phyloP scores from a whole-genome alignment of 1,284 basidiomycete genomes.

The Hymenochaete sp. region DNA sequence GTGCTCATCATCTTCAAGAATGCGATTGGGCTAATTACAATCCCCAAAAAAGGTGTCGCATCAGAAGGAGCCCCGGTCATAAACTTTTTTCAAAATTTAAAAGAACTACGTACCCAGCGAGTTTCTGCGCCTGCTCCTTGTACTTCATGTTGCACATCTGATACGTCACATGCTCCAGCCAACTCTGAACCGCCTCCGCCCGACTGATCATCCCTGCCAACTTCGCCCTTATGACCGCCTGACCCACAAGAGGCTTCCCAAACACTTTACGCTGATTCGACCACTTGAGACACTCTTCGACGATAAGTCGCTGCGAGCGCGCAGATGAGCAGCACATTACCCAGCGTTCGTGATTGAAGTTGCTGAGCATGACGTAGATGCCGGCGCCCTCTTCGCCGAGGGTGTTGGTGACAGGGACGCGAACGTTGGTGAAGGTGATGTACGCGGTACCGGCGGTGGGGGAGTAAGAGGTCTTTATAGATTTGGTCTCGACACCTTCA shows the following conservation, averaged over 20 bases:
- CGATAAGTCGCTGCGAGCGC: constrained; percentile 43
- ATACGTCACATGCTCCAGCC: constrained; percentile 85
- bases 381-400: constrained; percentile 79
- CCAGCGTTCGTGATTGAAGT: constrained; percentile 70
- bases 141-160: constrained; percentile 86
- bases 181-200: constrained; percentile 71
- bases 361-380: constrained; percentile 68
- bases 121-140: constrained; percentile 33
- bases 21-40: constrained; percentile 70
- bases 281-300: constrained; percentile 76
- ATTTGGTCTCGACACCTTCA: constrained; percentile 75
- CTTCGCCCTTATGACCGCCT: constrained; percentile 80
- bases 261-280: constrained; percentile 75
- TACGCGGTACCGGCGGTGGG: constrained; percentile 74
- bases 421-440: constrained; percentile 82
- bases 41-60: constrained; percentile 1
- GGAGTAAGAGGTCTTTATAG: constrained; percentile 81
- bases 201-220: constrained; percentile 81
- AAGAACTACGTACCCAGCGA: constrained; percentile 29
- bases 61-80: not conserved
- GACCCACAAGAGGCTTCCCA: constrained; percentile 74
- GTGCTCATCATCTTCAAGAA: constrained; percentile 72
- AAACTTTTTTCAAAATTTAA: not conserved
- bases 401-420: constrained; percentile 79
- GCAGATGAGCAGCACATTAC: constrained; percentile 63